Percentiles rank a stretch among this genome's conserved stretches.
These are phyloP conservation scores for Omphalotus guepiniiformis DNA, from an alignment of 768 basidiomycete genomes.

Conservation along the genomic window DNA sequence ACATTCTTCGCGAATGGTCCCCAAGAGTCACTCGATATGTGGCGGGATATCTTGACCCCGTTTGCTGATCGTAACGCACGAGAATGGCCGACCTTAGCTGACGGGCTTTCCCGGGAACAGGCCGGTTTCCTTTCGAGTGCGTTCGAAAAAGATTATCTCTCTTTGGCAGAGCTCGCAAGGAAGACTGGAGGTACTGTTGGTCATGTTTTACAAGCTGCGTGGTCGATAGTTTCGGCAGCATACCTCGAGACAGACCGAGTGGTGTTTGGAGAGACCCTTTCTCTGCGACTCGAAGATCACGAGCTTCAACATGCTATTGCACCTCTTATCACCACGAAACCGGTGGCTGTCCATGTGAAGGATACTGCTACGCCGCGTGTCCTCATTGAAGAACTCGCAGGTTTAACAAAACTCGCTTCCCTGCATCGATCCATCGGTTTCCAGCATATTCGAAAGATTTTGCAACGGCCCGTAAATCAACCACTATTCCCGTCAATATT, in stretches of 20 bases:
- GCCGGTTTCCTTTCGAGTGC: neutral
- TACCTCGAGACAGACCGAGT: slow-evolving; percentile 5
- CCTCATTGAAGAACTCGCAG: neutral
- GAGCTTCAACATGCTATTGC: neutral
- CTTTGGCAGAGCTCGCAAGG: neutral
- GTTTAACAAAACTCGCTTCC: neutral
- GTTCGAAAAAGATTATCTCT: neutral
- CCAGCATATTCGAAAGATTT: neutral
- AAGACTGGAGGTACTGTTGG: neutral
- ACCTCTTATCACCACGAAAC: slow-evolving; percentile 7
- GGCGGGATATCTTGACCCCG: slow-evolving; percentile 6
- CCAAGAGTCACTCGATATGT: slow-evolving; percentile 1
- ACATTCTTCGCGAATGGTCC: slow-evolving; percentile 1
- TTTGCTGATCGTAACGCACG: slow-evolving; percentile 3
- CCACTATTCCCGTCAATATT: neutral
- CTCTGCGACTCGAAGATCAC: neutral
- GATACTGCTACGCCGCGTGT: neutral
- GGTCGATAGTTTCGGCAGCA: slow-evolving; percentile 4
- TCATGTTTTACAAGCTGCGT: slow-evolving; percentile 8
- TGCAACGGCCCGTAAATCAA: neutral
- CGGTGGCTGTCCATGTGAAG: slow-evolving; percentile 1
- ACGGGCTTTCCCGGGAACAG: neutral
- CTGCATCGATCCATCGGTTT: neutral
- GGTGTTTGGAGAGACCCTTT: slow-evolving; percentile 7
- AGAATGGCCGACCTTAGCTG: slow-evolving; percentile 4